Conservation (phyloP, 768 basidiomycete species). For the Clavaria fumosa region DNA sequence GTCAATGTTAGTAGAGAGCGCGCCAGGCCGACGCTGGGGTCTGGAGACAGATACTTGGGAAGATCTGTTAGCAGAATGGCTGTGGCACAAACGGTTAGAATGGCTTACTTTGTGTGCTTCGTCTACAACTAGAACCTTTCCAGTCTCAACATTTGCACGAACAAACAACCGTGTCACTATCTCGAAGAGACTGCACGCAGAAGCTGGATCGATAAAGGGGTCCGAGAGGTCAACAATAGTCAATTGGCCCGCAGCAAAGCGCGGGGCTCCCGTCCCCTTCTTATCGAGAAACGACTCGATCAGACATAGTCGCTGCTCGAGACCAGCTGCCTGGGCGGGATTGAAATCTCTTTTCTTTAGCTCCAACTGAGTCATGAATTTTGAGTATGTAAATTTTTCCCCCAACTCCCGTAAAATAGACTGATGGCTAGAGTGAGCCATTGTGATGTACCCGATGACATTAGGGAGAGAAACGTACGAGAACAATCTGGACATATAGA, state of each 20-base stretch:
- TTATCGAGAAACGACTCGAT: constrained; percentile 36
- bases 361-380: constrained; percentile 33
- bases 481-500: constrained; percentile 50
- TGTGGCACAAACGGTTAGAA: constrained; percentile 7
- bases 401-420: constrained; percentile 48
- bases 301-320: constrained; percentile 50
- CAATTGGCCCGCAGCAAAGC: constrained; percentile 41
- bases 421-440: constrained; percentile 16
- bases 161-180: constrained; percentile 52
- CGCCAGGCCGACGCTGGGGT: constrained; percentile 35
- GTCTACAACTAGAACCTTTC: constrained; percentile 57
- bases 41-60: constrained; percentile 41
- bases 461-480: constrained; percentile 37
- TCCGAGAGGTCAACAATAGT: constrained; percentile 62
- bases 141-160: constrained; percentile 40
- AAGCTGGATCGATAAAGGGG: constrained; percentile 50
- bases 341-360: constrained; percentile 37
- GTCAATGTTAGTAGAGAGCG: constrained; percentile 41
- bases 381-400: constrained; percentile 36
- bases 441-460: not conserved
- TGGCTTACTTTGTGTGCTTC: constrained; percentile 70
- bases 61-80: constrained; percentile 1
- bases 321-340: constrained; percentile 33
- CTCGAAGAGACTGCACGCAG: constrained; percentile 58
- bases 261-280: constrained; percentile 9